Base-by-base conservation (phyloP, 2,329 filamentous ascomycete species). In the Nemania bipapillata region DNA sequence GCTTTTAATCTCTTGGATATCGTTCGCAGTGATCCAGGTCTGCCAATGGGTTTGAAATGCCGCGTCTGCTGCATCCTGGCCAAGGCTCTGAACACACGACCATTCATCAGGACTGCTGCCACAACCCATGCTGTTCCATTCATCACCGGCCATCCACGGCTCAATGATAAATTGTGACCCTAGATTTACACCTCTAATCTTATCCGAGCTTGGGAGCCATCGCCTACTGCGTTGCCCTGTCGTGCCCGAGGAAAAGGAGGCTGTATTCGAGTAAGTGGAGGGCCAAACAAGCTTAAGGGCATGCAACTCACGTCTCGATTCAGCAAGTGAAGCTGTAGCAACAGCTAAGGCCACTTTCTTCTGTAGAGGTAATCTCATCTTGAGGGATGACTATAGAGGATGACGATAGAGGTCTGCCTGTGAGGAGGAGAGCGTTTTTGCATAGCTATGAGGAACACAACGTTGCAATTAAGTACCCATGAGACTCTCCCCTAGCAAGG, bases 131-230 rank as follows among this genome's bases (percentile, higher is more conserved):
- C 72, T 73, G 15, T 63, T 75, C 83, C 84, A 86, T 62, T 79
- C 79, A 40, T 78, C 75, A 68, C 61, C 35, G 79, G 80, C 77
- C 67, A 86, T 83, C 84, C 84, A 86, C n/a, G 81, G 82, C 74
- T 86, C 84, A 45, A 85, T 75, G 62, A 86, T 77, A 72, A 86
- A 86, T n/a, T 82, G 79, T 1, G 82, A 82, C 24, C 84, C 83
- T n/a, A 86, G 78, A 69, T 86, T 86, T 30, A 86, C 84, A 22
- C 84, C 84, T 8, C 76, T 72, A 49, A 77, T 67, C 65, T 76
- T 76, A 50, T 73, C 70, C 20, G 55, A 22, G 11, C 59, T 4
- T 5, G 64, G 67, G 0, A 70, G 55, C 67, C 67, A 70, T 60
- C 67, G 63, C 56, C 50, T 70, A 42, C 42, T 22, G 1, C 20